phyloP scores from a whole-genome alignment of 257 asterid species.

The Fraxinus quadrangulata region DNA sequence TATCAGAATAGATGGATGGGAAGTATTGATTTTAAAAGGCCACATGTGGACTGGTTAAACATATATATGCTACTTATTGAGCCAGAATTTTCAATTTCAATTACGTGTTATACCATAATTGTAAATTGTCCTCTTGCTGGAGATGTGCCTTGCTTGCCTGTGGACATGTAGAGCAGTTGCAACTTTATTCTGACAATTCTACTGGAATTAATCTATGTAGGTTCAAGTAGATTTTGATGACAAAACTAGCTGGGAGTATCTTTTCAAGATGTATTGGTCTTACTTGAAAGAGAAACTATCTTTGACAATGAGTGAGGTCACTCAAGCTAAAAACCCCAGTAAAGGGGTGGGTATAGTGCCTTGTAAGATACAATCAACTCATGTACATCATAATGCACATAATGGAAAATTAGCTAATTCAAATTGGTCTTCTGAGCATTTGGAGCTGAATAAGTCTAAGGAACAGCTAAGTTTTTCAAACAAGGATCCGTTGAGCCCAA shows the following conservation, averaged over 20 bases:
- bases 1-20: not conserved
- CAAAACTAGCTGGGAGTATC: slow-evolving; percentile 84
- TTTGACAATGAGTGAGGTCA: slow-evolving; percentile 63
- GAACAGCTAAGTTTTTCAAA: slow-evolving; percentile 29
- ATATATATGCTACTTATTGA: not conserved
- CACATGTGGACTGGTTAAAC: not conserved
- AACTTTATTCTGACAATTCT: slow-evolving; percentile 19
- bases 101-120: not conserved
- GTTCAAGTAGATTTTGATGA: slow-evolving; percentile 89
- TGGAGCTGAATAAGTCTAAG: slow-evolving; percentile 46
- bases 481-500: slow-evolving; percentile 25
- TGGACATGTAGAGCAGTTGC: not conserved
- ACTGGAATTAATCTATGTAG: slow-evolving; percentile 41
- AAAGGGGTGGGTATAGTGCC: slow-evolving; percentile 40
- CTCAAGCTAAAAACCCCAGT: slow-evolving; percentile 62
- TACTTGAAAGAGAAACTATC: slow-evolving; percentile 60
- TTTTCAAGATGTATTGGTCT: slow-evolving; percentile 88
- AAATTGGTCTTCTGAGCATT: slow-evolving; percentile 31
- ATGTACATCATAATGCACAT: slow-evolving; percentile 30
- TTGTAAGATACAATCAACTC: slow-evolving; percentile 38
- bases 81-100: not conserved
- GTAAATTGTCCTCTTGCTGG: not conserved
- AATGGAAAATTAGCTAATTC: slow-evolving; percentile 36
- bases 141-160: not conserved
- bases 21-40: not conserved